Conservation (phyloP, 1,284 basidiomycete species). For the Tilletia indica region DNA sequence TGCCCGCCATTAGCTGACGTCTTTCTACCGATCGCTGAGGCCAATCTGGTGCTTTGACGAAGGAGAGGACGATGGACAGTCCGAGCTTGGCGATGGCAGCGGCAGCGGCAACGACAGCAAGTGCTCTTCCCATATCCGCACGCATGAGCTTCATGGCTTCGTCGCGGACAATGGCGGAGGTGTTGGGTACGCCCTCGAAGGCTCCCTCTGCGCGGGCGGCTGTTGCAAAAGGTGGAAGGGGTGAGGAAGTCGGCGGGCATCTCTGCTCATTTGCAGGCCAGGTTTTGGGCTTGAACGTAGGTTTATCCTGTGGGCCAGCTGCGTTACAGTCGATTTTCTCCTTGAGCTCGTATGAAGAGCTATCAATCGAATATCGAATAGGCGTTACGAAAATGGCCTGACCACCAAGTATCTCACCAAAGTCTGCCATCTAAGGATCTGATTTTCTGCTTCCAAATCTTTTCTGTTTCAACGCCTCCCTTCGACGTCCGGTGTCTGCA, state of each 20-base stretch:
- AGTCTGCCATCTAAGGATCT: no score
- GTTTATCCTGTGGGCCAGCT: constrained; percentile 57
- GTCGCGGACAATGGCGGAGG: constrained; percentile 71
- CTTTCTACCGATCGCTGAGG: no score
- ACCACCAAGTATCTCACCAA: no score
- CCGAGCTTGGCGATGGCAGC: constrained; percentile 77
- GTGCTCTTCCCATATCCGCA: constrained; percentile 62
- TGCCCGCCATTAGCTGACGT: no score
- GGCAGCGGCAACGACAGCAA: constrained; percentile 70
- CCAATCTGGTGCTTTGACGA: constrained; percentile 56
- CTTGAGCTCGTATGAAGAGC: constrained; percentile 34
- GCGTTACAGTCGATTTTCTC: constrained; percentile 27
- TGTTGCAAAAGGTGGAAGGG: constrained; percentile 64
- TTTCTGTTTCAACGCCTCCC: no score
- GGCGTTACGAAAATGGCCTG: no score
- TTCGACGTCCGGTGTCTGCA: no score
- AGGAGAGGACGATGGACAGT: constrained; percentile 75
- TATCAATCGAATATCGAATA: no score
- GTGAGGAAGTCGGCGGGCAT: constrained; percentile 71
- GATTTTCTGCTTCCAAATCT: no score
- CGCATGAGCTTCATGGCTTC: constrained; percentile 67
- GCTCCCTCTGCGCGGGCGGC: constrained; percentile 67
- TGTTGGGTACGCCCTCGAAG: constrained; percentile 69
- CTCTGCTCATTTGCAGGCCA: constrained; percentile 81
- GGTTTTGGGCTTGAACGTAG: constrained; percentile 77